Percentiles rank a stretch among this genome's conserved stretches.
These are phyloP conservation scores for Colletotrichum nymphaeae DNA, from an alignment of 2,329 filamentous ascomycete genomes.

Conservation along the genomic window DNA sequence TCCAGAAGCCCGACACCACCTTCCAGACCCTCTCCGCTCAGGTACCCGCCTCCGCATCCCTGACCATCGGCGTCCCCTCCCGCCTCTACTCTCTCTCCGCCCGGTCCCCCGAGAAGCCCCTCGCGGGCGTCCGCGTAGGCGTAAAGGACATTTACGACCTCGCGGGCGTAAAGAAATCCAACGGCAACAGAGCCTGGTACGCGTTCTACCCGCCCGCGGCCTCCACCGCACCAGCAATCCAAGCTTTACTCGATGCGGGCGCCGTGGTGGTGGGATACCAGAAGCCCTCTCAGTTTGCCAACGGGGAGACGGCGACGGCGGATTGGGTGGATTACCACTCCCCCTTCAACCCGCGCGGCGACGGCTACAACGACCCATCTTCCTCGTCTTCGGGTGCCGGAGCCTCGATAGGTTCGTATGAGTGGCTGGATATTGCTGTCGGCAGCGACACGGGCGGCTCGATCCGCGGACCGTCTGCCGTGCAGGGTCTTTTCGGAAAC, in stretches of 20 bases:
- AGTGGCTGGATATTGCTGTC: conserved; percentile 57
- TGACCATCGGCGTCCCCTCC: conserved; percentile 64
- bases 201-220: conserved; percentile 60
- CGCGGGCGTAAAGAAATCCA: conserved; percentile 62
- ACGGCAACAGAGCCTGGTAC: conserved; percentile 68
- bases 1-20: conserved; percentile 44
- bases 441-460: conserved; percentile 58
- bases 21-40: conserved; percentile 49
- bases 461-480: conserved; percentile 57
- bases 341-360: conserved; percentile 58
- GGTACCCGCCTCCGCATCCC: conserved; percentile 40
- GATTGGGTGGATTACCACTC: conserved; percentile 54
- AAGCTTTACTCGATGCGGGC: conserved; percentile 68
- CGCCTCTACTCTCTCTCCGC: conserved; percentile 63
- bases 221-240: conserved; percentile 61
- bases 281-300: conserved; percentile 58
- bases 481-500: conserved; percentile 57
- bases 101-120: conserved; percentile 62
- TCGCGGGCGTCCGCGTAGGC: conserved; percentile 70
- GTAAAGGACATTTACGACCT: conserved; percentile 74
- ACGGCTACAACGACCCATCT: conserved; percentile 59
- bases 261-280: conserved; percentile 61
- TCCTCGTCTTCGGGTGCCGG: conserved; percentile 48
- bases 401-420: conserved; percentile 52
- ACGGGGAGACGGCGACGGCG: conserved; percentile 54